These are phyloP conservation scores for Tranzscheliella williamsii DNA, from an alignment of 1,284 basidiomycete species.

Conservation along the genomic window DNA sequence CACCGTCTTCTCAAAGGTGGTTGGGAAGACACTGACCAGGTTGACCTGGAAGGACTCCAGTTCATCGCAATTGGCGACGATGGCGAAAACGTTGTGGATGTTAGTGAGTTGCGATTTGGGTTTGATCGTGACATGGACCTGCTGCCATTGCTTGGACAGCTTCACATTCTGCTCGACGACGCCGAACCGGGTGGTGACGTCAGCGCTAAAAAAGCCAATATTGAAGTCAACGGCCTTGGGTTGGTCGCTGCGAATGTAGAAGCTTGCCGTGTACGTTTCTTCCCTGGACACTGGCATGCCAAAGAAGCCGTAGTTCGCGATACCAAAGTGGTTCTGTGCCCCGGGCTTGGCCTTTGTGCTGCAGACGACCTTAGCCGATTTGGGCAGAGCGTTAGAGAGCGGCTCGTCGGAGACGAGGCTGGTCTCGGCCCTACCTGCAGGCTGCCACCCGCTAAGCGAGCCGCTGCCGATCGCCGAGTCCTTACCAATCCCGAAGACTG, in stretches of 20 bases:
- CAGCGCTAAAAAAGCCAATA: conserved; percentile 19
- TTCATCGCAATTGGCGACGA: conserved; percentile 8
- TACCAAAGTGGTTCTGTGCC: conserved; percentile 9
- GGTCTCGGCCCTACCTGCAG: conserved; percentile 15
- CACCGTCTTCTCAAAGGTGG: conserved; percentile 27
- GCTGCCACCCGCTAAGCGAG: conserved; percentile 30
- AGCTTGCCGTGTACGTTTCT: conserved; percentile 35
- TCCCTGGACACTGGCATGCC: conserved; percentile 33
- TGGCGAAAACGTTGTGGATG: conserved; percentile 44
- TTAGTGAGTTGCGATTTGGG: conserved; percentile 3
- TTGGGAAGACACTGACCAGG: conserved; percentile 42
- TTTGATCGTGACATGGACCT: conserved; percentile 6
- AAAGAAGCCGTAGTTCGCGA: conserved; percentile 45
- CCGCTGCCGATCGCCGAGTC: conserved; percentile 28
- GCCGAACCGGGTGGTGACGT: conserved; percentile 5
- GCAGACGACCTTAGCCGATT: conserved; percentile 31
- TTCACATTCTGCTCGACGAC: neutral
- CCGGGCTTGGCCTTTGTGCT: neutral
- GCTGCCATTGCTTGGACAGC: conserved; percentile 25
- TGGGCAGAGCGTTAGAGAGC: conserved; percentile 38
- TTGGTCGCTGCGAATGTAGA: conserved; percentile 37
- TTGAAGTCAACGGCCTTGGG: conserved; percentile 5
- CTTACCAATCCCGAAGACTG: conserved; percentile 12
- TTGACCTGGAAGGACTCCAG: conserved; percentile 33
- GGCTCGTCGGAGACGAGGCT: conserved; percentile 19